A percentile compares a stretch with the other conserved stretches of the same genome.
phyloP scores from a whole-genome alignment of 768 basidiomycete species.

The Suillus fuscotomentosus region DNA sequence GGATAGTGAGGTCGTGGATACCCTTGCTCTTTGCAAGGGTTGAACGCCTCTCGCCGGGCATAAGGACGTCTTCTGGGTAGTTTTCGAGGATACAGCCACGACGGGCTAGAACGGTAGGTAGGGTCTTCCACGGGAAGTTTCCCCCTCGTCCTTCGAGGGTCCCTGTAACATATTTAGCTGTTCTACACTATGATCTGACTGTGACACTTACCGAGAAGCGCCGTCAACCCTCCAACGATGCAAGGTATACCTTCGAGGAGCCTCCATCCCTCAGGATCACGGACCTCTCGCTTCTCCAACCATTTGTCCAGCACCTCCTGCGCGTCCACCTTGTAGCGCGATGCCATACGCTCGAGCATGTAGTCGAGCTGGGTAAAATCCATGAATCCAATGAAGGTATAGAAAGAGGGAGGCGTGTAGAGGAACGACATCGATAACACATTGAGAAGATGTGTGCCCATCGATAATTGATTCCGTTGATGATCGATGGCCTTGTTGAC shows the following conservation, averaged over 20 bases:
- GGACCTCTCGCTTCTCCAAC: not conserved
- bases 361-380: not conserved
- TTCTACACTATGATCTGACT: not conserved
- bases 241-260: not conserved
- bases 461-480: not conserved
- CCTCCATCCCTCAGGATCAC: not conserved
- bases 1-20: not conserved
- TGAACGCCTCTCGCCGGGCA: not conserved
- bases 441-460: not conserved
- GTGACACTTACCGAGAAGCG: not conserved
- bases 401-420: not conserved
- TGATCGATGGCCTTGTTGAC: not conserved
- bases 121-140: slow-evolving; percentile 1
- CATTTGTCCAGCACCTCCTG: not conserved
- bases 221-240: not conserved
- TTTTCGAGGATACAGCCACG: not conserved
- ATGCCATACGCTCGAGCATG: not conserved
- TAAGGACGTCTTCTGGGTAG: not conserved
- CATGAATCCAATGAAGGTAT: not conserved
- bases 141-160: not conserved
- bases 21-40: slow-evolving; percentile 1
- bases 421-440: not conserved
- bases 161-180: not conserved
- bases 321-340: not conserved
- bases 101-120: not conserved